Conservation (phyloP, 2,329 filamentous ascomycete species). For the Colletotrichum navitas region DNA sequence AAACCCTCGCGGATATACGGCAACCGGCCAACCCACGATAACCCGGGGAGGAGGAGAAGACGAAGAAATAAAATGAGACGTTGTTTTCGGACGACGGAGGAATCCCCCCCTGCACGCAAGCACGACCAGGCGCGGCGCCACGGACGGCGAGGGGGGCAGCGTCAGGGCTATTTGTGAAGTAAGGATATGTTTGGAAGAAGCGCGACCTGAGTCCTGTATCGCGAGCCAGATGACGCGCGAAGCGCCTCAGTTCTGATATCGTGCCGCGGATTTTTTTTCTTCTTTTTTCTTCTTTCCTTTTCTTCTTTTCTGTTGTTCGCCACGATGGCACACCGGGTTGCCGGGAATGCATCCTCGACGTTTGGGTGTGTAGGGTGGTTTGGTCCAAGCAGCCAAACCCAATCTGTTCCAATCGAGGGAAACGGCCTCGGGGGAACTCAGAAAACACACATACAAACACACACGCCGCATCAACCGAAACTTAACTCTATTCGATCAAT, state of each 20-base stretch:
- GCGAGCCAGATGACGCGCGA: not conserved
- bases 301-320: not conserved
- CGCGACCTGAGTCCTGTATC: not conserved
- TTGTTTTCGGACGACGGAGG: not conserved
- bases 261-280: not conserved
- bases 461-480: not conserved
- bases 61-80: not conserved
- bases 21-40: not conserved
- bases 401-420: not conserved
- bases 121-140: not conserved
- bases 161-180: not conserved
- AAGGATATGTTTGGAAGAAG: not conserved
- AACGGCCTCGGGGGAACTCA: not conserved
- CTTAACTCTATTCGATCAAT: conserved; percentile 19
- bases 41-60: not conserved
- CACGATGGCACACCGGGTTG: conserved; percentile 11
- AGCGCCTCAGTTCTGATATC: not conserved
- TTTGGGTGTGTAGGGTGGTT: not conserved
- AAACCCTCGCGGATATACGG: not conserved
- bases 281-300: not conserved
- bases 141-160: not conserved
- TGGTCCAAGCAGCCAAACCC: not conserved
- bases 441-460: not conserved
- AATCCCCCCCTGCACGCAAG: not conserved
- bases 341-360: conserved; percentile 31